Base-by-base conservation (phyloP, 441 rosid species). In the Lepidium campestre region DNA sequence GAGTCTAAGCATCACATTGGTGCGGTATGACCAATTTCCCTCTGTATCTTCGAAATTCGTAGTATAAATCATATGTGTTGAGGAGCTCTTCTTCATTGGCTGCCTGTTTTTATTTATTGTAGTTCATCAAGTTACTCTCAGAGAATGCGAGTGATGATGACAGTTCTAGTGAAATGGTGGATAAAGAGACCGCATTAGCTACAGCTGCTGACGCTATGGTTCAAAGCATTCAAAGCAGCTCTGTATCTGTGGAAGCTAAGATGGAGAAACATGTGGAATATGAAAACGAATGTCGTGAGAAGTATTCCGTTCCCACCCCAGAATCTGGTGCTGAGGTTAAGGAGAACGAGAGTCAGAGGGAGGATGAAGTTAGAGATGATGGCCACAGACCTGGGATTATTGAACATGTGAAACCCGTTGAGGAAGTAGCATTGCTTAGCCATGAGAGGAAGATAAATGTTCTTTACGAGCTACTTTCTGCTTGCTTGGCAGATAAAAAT, bases 381-480 rank as follows among this genome's bases (percentile, higher is more conserved):
- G 56, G 22, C 9, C 62, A 65, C 34, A 66, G 15, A 1, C 32
- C 72, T 49, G 60, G 54, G 25, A 72, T 64, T 42, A 69, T 34
- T 56, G 67, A 70, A 64, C 72, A 77, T 47, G 83, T 82, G 70
- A 81, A 77, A 64, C 76, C 85, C 29, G 55, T 83, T 53, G 89
- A 81, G 79, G 96, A 85, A 75, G 87, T 76, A 46, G 76, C 62
- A 29, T 49, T 80, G 79, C 87, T 86, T 37, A 78, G 85, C 71
- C 78, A 83, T 71, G 79, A 73, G 68, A 89, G 81, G 77, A 93
- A 89, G 80, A 73, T 91, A 45, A 78, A 81, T 20, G 93, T 87
- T 78, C 85, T 89, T 5, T 89, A 81, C 58, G 93, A 91, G 80
- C 88, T 93, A 78, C 90, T 93, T 71, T 85, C 90, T 31, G 96